Evolutionary conservation across 495 filamentous ascomycete genomes (phyloP).

Genomic region (Aspergillus bridgeri): DNA sequence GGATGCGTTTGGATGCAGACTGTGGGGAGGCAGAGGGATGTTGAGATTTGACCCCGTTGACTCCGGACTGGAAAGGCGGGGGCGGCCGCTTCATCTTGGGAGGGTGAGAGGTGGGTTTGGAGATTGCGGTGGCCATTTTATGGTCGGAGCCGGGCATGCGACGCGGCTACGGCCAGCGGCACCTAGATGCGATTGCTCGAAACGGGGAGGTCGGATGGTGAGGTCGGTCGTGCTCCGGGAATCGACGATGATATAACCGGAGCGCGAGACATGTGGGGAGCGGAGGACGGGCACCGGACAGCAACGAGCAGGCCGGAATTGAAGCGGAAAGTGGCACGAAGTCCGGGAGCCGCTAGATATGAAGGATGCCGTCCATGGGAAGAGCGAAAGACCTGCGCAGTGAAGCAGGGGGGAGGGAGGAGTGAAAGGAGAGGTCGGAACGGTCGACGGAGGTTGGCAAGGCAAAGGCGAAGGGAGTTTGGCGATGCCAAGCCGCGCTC

Average conservation of each 20-base stretch:
- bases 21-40: constrained; percentile 65
- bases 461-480: constrained; percentile 34
- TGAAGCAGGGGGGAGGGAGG: constrained; percentile 16
- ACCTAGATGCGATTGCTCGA: constrained; percentile 26
- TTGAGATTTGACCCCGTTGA: constrained; percentile 62
- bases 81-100: constrained; percentile 73
- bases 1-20: constrained; percentile 59
- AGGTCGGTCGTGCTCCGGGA: constrained; percentile 35
- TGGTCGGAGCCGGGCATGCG: constrained; percentile 21
- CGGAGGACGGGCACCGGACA: constrained; percentile 35
- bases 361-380: constrained; percentile 29
- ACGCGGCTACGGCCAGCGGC: constrained; percentile 17
- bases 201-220: constrained; percentile 23
- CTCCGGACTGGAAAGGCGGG: constrained; percentile 60
- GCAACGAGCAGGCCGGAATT: constrained; percentile 30
- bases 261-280: constrained; percentile 53
- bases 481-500: constrained; percentile 43
- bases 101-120: constrained; percentile 53
- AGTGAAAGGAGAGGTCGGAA: constrained; percentile 6
- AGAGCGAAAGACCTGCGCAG: constrained; percentile 12
- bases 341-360: constrained; percentile 21
- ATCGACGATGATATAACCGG: constrained; percentile 44
- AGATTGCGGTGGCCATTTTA: constrained; percentile 52
- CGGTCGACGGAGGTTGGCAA: constrained; percentile 22
- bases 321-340: constrained; percentile 21